Evolutionary conservation across 192 early-diverging fungal genomes (phyloP), one percentile per base, ranked within the genome.

Genomic region (Coemansia sp.): DNA sequence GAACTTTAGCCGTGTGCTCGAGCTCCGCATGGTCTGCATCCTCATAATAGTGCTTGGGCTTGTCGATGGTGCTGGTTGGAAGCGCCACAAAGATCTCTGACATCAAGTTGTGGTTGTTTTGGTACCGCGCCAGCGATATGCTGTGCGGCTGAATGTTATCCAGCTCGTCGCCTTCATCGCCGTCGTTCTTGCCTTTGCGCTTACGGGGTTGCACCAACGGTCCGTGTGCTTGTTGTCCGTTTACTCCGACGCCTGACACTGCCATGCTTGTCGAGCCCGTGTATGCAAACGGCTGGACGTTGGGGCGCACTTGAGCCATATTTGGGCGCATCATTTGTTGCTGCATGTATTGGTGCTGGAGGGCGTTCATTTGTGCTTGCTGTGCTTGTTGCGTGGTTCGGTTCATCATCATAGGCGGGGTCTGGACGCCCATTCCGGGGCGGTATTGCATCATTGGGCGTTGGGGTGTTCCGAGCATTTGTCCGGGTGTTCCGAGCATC

Each of bases 91-190:
- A 80, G 3, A 80, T 60, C 39, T 80, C 77, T 4, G 77, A 61
- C 77, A 80, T 74, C 49, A 80, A 9, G 26, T 61, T 74, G 59
- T 80, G 77, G 65, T 74, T 80, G 58, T 74, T 67, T 48, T 80
- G 77, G 61, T 80, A 80, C 49, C 77, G 61, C 22, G 54, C 53
- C 23, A 80, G 53, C 17, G 77, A 71, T 10, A 80, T 64, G 10
- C 22, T 71, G 17, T 67, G 70, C 22, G 77, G 72, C 63, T 74
- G 77, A 14, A 74, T 43, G 22, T 47, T 63, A 37, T 74, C 72
- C 27, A 71, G 39, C 37, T 80, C 77, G 27, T 80, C 77, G 11
- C 69, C 77, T 25, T 54, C 77, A 12, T 65, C 66, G 0, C 54
- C 57, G 17, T 56, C 48, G 1, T 51, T 39, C n/a, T 52, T 71